Evolutionary conservation across 1,139 yeast genomes (phyloP).

Genomic region (Yamadazyma epiphylla): DNA sequence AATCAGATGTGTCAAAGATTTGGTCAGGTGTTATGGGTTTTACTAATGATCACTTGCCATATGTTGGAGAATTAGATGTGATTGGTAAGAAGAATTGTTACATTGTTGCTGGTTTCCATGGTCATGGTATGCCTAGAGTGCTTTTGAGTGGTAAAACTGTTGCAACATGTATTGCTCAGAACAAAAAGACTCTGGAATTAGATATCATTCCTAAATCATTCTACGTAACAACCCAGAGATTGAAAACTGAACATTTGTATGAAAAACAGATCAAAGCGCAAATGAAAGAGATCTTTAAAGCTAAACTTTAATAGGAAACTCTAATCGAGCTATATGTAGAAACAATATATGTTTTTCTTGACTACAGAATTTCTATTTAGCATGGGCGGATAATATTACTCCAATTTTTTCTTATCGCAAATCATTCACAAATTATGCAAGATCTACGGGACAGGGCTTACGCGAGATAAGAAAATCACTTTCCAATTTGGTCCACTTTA

Average conservation of each 20-base stretch:
- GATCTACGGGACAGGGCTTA: too few species aligned
- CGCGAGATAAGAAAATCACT: too few species aligned
- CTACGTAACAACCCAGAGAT: constrained; percentile 4
- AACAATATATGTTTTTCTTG: too few species aligned
- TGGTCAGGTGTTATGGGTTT: constrained; percentile 44
- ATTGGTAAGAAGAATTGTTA: constrained; percentile 17
- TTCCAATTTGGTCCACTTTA: too few species aligned
- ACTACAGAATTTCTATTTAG: too few species aligned
- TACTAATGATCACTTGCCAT: constrained; percentile 26
- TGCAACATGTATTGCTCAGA: constrained; percentile 3
- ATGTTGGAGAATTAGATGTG: constrained; percentile 24
- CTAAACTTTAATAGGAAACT: too few species aligned
- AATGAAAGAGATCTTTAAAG: too few species aligned
- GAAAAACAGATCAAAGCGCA: too few species aligned
- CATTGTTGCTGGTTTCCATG: constrained; percentile 41
- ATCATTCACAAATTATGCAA: too few species aligned
- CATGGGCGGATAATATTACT: too few species aligned
- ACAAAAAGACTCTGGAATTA: constrained; percentile 4
- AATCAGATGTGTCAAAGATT: constrained; percentile 28
- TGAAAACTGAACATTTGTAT: constrained; percentile 3
- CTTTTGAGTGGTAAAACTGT: constrained; percentile 17
- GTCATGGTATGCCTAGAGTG: constrained; percentile 46
- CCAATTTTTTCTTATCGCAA: too few species aligned
- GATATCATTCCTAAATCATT: constrained; percentile 5
- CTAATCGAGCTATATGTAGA: too few species aligned